Percentiles rank a stretch among this genome's conserved stretches.
These are phyloP conservation scores for Stephanodiscus minutulus DNA, from an alignment of 108 stramenopile genomes.

Conservation along the genomic window DNA sequence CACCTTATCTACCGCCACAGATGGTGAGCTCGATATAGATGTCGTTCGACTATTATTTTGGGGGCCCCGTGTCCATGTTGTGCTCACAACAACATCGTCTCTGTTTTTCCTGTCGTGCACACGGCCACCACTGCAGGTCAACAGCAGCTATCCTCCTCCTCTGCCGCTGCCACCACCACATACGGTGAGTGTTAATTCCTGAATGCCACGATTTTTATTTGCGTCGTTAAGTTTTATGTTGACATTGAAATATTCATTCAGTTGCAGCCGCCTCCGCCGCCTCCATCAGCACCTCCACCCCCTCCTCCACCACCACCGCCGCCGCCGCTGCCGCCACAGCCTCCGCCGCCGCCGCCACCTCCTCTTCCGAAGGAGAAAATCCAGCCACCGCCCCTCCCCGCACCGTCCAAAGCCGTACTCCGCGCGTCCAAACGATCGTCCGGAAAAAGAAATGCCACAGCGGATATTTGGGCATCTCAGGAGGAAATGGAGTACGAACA, in stretches of 20 bases:
- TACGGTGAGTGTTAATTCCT: neutral
- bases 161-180: slow-evolving; percentile 22
- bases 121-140: neutral
- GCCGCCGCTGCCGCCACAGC: slow-evolving; percentile 9
- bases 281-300: slow-evolving; percentile 20
- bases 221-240: neutral
- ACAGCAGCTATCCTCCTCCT: neutral
- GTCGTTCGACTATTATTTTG: neutral
- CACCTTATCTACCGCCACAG: slow-evolving; percentile 5
- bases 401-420: slow-evolving; percentile 66
- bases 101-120: neutral
- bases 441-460: slow-evolving; percentile 39
- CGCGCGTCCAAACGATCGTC: slow-evolving; percentile 38
- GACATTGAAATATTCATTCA: neutral
- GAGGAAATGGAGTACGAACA: slow-evolving; percentile 83
- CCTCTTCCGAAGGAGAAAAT: slow-evolving; percentile 12
- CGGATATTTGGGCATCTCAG: slow-evolving; percentile 85
- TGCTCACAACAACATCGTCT: neutral
- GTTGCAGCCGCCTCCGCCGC: slow-evolving; percentile 47
- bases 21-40: neutral
- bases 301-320: slow-evolving; percentile 22
- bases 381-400: slow-evolving; percentile 56
- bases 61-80: neutral
- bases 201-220: slow-evolving; percentile 3
- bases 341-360: slow-evolving; percentile 31